phyloP scores from a whole-genome alignment of 345 rosid genomes.

The Aegle marmelos region DNA sequence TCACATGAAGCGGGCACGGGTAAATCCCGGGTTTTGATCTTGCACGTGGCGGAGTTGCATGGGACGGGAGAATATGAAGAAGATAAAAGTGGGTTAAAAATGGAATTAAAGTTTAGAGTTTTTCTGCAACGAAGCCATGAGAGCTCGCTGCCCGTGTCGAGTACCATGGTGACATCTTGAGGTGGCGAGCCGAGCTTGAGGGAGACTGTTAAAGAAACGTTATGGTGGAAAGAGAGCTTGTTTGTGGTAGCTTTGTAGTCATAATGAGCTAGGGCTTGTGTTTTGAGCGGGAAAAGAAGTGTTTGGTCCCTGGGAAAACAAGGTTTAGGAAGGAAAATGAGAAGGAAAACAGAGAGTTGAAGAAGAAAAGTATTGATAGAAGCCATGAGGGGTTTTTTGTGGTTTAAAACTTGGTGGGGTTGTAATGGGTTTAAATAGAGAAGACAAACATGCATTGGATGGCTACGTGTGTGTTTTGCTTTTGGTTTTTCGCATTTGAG shows the following conservation, averaged over 20 bases:
- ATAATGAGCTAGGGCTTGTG: constrained; percentile 17
- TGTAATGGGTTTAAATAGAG: neutral
- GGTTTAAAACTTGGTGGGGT: neutral
- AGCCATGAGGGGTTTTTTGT: constrained; percentile 20
- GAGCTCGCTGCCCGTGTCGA: constrained; percentile 80
- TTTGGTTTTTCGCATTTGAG: neutral
- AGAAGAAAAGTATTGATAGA: constrained; percentile 10
- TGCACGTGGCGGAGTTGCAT: constrained; percentile 49
- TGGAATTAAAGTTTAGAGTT: constrained; percentile 23
- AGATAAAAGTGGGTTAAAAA: constrained; percentile 44
- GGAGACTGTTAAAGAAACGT: constrained; percentile 59
- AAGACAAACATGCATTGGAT: neutral
- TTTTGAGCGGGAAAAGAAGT: constrained; percentile 48
- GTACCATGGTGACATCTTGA: constrained; percentile 59
- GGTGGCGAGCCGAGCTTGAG: constrained; percentile 69
- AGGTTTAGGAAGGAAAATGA: constrained; percentile 26
- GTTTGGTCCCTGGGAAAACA: constrained; percentile 34
- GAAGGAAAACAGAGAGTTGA: constrained; percentile 24
- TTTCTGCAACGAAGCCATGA: constrained; percentile 66
- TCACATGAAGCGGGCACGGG: constrained; percentile 50
- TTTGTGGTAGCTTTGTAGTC: constrained; percentile 10
- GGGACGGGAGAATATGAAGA: constrained; percentile 43
- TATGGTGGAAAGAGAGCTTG: constrained; percentile 48
- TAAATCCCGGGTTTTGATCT: constrained; percentile 47
- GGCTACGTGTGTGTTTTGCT: neutral